These are phyloP conservation scores for Penicillium crustosum DNA, from an alignment of 2,329 filamentous ascomycete species.

Conservation along the genomic window DNA sequence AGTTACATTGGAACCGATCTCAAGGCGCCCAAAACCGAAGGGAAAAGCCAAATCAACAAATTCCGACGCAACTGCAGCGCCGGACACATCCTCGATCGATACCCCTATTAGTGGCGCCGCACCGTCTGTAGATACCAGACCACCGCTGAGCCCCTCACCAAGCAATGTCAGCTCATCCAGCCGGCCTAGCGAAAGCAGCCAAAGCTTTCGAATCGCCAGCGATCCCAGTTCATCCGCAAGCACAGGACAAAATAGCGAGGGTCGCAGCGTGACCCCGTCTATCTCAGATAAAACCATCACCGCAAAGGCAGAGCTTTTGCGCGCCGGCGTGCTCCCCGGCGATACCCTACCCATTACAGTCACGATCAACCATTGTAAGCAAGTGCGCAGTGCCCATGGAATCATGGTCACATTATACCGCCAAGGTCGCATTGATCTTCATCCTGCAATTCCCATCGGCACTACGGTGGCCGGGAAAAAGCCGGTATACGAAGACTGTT, in stretches of 20 bases:
- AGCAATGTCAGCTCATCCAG: slow-evolving; percentile 74
- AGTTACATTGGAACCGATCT: slow-evolving; percentile 84
- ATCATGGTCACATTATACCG: slow-evolving; percentile 91
- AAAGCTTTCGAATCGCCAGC: slow-evolving; percentile 55
- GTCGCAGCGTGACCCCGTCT: slow-evolving; percentile 52
- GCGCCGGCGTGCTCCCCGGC: slow-evolving; percentile 80
- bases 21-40: slow-evolving; percentile 66
- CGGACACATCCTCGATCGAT: slow-evolving; percentile 50
- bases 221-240: slow-evolving; percentile 44
- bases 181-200: slow-evolving; percentile 63
- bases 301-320: slow-evolving; percentile 77
- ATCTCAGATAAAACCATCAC: slow-evolving; percentile 77
- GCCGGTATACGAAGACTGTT: slow-evolving; percentile 76
- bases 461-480: slow-evolving; percentile 65
- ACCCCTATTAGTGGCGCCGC: slow-evolving; percentile 43
- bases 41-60: slow-evolving; percentile 47
- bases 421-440: slow-evolving; percentile 84
- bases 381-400: slow-evolving; percentile 85
- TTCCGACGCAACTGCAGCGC: slow-evolving; percentile 33
- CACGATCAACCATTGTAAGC: slow-evolving; percentile 81
- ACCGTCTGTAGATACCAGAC: slow-evolving; percentile 36
- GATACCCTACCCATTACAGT: slow-evolving; percentile 79
- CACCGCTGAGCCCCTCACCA: slow-evolving; percentile 51
- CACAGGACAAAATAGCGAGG: slow-evolving; percentile 48
- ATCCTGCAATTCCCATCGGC: slow-evolving; percentile 60